Percentiles rank a stretch among this genome's conserved stretches.
Evolutionary conservation across 257 asterid species (phyloP).

Genomic region (Gardenia jasminoides): DNA sequence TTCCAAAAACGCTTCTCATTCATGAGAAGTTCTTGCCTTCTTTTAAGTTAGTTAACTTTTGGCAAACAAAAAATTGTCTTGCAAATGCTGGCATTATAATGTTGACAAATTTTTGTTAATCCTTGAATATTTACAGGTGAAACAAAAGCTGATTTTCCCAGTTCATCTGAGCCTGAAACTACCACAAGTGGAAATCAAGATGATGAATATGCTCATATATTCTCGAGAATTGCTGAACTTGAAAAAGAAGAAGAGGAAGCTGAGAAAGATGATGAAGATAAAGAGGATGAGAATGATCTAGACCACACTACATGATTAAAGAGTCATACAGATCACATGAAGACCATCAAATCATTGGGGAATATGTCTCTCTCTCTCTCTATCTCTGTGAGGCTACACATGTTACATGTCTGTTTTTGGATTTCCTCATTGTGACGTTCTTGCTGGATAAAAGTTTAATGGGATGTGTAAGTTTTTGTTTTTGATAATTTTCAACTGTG

Average conservation of each 20-base stretch:
- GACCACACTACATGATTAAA: constrained; percentile 20
- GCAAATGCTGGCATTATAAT: neutral
- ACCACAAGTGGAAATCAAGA: constrained; percentile 43
- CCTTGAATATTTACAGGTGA: constrained; percentile 29
- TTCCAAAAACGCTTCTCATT: neutral
- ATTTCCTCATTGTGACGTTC: neutral
- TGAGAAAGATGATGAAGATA: constrained; percentile 44
- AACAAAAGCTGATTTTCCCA: constrained; percentile 23
- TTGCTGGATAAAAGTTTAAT: neutral
- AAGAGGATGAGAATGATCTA: constrained; percentile 30
- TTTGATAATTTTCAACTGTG: constrained; percentile 22
- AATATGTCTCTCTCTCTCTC: no score
- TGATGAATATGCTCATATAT: constrained; percentile 58
- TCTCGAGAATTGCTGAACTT: constrained; percentile 58
- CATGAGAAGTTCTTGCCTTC: neutral
- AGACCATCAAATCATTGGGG: no score
- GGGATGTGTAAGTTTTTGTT: neutral
- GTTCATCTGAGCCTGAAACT: constrained; percentile 30
- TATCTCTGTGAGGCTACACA: no score
- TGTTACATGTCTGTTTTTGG: neutral
- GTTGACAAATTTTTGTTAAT: neutral
- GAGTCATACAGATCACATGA: no score
- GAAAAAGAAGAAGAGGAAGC: constrained; percentile 91
- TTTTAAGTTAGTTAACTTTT: neutral
- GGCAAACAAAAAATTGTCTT: neutral